Percentiles rank a stretch among this genome's conserved stretches.
These are phyloP conservation scores for Angomonas ambiguus DNA, from an alignment of 208 protist genomes.

Conservation along the genomic window DNA sequence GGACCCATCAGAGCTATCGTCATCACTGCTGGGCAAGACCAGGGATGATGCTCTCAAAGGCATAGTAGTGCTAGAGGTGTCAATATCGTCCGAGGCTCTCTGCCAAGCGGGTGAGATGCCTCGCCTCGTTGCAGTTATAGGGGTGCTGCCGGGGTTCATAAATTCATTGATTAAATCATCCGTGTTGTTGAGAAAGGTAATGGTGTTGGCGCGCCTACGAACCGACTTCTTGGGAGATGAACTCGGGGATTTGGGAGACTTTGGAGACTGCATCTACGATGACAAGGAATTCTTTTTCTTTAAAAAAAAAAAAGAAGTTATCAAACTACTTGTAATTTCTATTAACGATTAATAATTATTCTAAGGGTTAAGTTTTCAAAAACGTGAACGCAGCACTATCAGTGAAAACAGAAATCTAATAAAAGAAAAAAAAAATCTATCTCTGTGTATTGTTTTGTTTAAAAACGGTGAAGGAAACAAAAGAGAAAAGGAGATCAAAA, in stretches of 20 bases:
- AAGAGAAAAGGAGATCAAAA: no score
- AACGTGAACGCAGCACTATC: no score
- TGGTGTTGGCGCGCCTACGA: conserved; percentile 3
- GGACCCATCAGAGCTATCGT: neutral
- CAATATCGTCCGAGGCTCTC: neutral
- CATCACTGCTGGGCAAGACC: neutral
- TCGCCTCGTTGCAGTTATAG: neutral
- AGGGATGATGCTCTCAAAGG: neutral
- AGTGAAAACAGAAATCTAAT: neutral
- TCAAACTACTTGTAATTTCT: neutral
- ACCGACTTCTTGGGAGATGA: neutral
- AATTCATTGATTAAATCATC: neutral
- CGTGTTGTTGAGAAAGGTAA: conserved; percentile 10
- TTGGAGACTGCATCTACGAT: neutral
- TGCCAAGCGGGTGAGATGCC: conserved; percentile 1
- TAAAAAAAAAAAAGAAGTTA: conserved; percentile 11
- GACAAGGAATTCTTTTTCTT: neutral
- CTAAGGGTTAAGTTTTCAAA: no score
- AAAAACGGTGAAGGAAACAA: no score
- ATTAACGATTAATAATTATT: no score
- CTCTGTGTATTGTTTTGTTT: no score
- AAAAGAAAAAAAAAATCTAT: conserved; percentile 7
- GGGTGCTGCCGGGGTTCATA: neutral
- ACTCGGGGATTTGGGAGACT: neutral
- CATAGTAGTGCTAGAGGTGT: neutral